A percentile compares a stretch with the other conserved stretches of the same genome.
phyloP scores from a whole-genome alignment of 768 basidiomycete species.

The Lactarius vividus region DNA sequence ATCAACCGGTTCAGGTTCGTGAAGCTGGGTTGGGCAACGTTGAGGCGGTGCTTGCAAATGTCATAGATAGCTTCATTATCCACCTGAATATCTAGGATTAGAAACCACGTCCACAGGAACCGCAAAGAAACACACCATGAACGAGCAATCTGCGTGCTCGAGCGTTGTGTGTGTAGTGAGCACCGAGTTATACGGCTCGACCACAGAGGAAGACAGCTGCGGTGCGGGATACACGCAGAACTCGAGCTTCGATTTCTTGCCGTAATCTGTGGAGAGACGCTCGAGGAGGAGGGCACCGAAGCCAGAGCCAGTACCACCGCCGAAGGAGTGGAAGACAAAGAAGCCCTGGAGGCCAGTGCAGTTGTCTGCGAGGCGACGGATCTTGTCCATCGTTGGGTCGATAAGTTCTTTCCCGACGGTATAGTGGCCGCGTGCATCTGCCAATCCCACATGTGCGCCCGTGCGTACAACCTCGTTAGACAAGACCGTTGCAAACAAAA shows the following conservation, averaged over 20 bases:
- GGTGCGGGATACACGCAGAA: conserved; percentile 97
- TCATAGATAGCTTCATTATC: conserved; percentile 99
- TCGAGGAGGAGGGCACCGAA: conserved; percentile 96
- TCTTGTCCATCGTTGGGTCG: conserved; percentile 92
- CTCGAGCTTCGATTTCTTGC: conserved; percentile 98
- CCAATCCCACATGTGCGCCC: conserved; percentile 5
- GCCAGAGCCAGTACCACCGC: conserved; percentile 97
- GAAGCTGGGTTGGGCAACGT: conserved; percentile 83
- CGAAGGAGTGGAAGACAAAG: conserved; percentile 99
- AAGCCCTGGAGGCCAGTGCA: conserved; percentile 97
- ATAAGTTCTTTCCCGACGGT: conserved; percentile 98
- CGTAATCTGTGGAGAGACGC: conserved; percentile 93
- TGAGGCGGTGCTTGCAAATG: conserved; percentile 96
- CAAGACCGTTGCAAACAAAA: conserved; percentile 13
- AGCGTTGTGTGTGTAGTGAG: conserved; percentile 97
- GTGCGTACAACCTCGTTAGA: conserved; percentile 18
- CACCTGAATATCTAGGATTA: conserved; percentile 49
- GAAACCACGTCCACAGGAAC: not conserved
- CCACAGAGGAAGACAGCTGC: conserved; percentile 89
- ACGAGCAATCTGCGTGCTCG: conserved; percentile 98
- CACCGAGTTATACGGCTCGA: conserved; percentile 97
- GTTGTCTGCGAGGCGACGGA: conserved; percentile 93
- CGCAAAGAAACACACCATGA: conserved; percentile 65
- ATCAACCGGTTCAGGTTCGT: conserved; percentile 94
- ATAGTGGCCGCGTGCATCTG: conserved; percentile 97